A percentile compares a stretch with the other conserved stretches of the same genome.
phyloP scores from a whole-genome alignment of 2,329 filamentous ascomycete species.

The Raffaelea arxii region DNA sequence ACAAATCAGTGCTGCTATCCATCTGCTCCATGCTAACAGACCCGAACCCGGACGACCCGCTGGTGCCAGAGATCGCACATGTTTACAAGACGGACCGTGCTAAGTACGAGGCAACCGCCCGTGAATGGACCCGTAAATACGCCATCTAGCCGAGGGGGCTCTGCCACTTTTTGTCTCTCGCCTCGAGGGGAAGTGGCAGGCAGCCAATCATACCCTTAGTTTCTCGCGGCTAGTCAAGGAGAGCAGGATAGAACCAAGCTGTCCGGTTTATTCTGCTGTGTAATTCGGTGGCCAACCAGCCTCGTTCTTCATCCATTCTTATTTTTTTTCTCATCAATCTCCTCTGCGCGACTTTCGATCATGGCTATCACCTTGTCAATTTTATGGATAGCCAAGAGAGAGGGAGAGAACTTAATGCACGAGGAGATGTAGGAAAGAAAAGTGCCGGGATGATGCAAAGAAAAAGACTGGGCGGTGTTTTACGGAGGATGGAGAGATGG shows the following conservation, averaged over 20 bases:
- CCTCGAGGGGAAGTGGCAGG: neutral
- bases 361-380: neutral
- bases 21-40: conserved; percentile 99
- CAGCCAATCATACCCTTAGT: neutral
- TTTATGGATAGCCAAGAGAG: neutral
- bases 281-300: neutral
- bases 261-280: neutral
- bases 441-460: neutral
- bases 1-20: conserved; percentile 69
- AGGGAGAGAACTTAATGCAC: too few species aligned
- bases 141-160: conserved; percentile 55
- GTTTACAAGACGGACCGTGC: conserved; percentile 99
- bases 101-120: conserved; percentile 89
- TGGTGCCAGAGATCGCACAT: conserved; percentile 97
- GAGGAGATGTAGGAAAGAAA: neutral
- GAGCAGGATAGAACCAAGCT: conserved; percentile 1
- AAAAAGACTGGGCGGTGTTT: neutral
- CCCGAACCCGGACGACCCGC: conserved; percentile 96
- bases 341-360: neutral
- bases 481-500: neutral
- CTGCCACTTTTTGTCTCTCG: neutral
- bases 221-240: neutral
- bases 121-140: conserved; percentile 99
- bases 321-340: neutral
- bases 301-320: neutral